Conservation (phyloP, 2,329 filamentous ascomycete genomes). For the Orbilia brochopaga region DNA sequence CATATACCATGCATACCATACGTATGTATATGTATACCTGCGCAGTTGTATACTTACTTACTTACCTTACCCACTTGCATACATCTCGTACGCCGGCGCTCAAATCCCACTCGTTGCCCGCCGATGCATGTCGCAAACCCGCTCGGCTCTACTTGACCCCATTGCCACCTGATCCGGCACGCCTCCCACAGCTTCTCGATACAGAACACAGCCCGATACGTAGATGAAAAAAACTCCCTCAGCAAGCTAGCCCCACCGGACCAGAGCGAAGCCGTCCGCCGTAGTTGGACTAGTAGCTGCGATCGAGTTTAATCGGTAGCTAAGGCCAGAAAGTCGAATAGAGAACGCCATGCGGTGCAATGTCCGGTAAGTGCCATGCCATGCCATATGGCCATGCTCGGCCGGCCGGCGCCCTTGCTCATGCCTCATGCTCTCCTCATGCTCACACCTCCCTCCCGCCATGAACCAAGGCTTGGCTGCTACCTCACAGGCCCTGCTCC, state of each 20-base stretch:
- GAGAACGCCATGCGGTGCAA: not conserved
- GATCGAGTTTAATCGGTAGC: not conserved
- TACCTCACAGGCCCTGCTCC: constrained; percentile 4
- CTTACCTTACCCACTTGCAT: not conserved
- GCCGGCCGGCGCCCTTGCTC: not conserved
- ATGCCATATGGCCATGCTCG: constrained; percentile 1
- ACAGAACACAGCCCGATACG: not conserved
- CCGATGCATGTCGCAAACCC: constrained; percentile 4
- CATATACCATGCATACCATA: too few species aligned
- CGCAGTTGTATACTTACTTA: too few species aligned
- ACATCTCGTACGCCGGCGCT: not conserved
- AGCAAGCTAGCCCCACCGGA: too few species aligned
- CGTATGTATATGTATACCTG: too few species aligned
- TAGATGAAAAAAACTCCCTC: too few species aligned
- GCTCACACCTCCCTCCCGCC: not conserved
- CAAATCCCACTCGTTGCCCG: not conserved
- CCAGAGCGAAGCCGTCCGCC: too few species aligned
- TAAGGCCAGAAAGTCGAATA: not conserved
- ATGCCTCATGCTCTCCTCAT: constrained; percentile 2
- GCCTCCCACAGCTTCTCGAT: constrained; percentile 1
- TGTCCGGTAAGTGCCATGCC: not conserved
- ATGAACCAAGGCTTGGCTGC: not conserved
- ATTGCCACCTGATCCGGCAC: constrained; percentile 5
- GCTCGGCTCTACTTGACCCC: constrained; percentile 7
- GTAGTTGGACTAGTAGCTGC: too few species aligned